Base-by-base conservation (phyloP, 805 yeast species). In the Peterozyma toletana region DNA sequence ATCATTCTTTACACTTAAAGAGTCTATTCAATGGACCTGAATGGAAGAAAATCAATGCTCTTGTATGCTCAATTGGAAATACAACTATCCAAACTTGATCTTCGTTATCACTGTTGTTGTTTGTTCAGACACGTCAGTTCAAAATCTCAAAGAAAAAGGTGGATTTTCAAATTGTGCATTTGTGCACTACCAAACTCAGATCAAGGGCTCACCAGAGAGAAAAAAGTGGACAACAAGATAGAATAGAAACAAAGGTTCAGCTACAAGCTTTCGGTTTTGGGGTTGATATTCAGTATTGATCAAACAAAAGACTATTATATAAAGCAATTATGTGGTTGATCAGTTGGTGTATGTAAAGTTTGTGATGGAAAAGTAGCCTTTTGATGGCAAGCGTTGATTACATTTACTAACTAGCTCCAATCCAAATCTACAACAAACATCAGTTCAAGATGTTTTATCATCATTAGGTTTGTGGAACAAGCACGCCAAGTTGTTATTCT, bases 401-500 rank as follows among this genome's bases (percentile, higher is more conserved):
- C 7, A 21, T 5, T 21, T 21, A 21, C 27, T 21, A 21, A 21
- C 27, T 21, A 14, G 9, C 16, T 39, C 11, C 9, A 39, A 31
- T n/a, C n/a, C 7, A 7, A 21, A 21, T 21, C 27, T 21, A 7
- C 7, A 13, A 13, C 14, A 36, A 40, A 3, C 9, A 43, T 45
- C 60, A 77, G 83, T 83, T 64, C 83, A 79, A 69, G 90, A 85
- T 59, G 77, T 83, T 49, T 70, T 86, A 53, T 82, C 90, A 57
- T 81, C 87, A 44, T 71, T 86, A 41, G 95, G 95, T 52, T 70
- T 86, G 53, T 77, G 87, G 83, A 93, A 91, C 75, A 89, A 93
- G 66, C 97, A 91, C 64, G 96, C 96, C 69, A 88, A 95, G 70
- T 75, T 93, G 58, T 76, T 93, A 60, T 93, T 93, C 76, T 76